phyloP scores from a whole-genome alignment of 2,329 filamentous ascomycete species.

The Zasmidium angulare region DNA sequence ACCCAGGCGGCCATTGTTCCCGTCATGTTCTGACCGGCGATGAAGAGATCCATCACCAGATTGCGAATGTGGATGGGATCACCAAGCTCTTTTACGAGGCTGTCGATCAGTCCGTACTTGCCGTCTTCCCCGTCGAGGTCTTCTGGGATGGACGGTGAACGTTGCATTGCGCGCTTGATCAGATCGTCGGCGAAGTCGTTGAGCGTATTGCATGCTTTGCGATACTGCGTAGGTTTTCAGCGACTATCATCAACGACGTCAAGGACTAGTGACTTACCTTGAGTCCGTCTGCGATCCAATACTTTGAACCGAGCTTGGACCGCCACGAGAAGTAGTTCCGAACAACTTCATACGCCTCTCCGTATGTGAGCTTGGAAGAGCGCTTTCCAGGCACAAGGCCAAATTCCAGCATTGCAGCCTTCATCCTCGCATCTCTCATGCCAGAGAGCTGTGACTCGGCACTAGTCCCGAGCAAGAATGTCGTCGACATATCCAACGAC shows the following conservation, averaged over 20 bases:
- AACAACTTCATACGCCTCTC: constrained; percentile 23
- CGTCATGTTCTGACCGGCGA: constrained; percentile 60
- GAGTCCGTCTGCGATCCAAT: constrained; percentile 42
- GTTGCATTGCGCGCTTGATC: constrained; percentile 15
- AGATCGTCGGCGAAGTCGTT: constrained; percentile 22
- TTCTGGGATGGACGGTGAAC: constrained; percentile 3
- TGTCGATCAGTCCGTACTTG: constrained; percentile 45
- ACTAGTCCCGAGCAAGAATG: constrained; percentile 34
- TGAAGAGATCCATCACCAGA: constrained; percentile 45
- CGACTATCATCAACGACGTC: not conserved
- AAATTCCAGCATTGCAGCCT: constrained; percentile 24
- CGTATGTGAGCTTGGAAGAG: constrained; percentile 16
- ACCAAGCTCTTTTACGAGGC: constrained; percentile 42
- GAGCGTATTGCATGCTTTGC: constrained; percentile 36
- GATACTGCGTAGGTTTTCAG: constrained; percentile 27
- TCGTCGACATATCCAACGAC: constrained; percentile 40
- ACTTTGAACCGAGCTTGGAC: constrained; percentile 34
- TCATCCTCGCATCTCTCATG: constrained; percentile 13
- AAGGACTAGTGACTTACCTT: constrained; percentile 16
- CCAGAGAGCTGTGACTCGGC: constrained; percentile 27
- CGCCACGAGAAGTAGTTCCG: constrained; percentile 24
- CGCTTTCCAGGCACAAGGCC: constrained; percentile 19
- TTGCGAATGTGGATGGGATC: constrained; percentile 42
- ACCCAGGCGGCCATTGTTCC: constrained; percentile 48
- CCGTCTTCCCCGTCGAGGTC: constrained; percentile 1